phyloP scores from a whole-genome alignment of 768 basidiomycete genomes.

The Leucocoprinus leucothites region DNA sequence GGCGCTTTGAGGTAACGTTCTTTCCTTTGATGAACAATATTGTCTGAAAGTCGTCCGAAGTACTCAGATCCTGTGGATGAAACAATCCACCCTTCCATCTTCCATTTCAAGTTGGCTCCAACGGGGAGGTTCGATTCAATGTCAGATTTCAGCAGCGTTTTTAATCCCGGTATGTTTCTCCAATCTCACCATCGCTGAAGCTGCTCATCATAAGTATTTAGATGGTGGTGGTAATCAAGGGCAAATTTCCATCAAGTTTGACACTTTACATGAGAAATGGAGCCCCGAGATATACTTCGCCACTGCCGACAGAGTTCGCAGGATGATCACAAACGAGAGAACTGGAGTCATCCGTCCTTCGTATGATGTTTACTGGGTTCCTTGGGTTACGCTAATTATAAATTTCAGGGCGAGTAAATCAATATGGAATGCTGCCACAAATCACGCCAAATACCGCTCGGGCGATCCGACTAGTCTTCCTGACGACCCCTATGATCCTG shows the following conservation, averaged over 20 bases:
- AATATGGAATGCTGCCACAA: neutral
- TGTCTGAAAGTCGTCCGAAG: neutral
- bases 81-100: neutral
- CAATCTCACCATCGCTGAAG: neutral
- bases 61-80: neutral
- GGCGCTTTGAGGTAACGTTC: neutral
- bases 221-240: neutral
- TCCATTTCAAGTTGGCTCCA: neutral
- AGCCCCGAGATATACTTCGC: neutral
- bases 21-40: neutral
- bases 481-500: too few species aligned
- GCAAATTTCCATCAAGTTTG: neutral
- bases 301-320: neutral
- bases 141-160: conserved; percentile 1
- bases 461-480: neutral
- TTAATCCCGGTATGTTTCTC: neutral
- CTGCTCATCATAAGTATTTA: neutral
- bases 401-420: neutral
- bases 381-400: neutral
- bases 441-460: neutral
- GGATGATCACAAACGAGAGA: neutral
- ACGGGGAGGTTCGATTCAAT: neutral
- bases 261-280: neutral
- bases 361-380: neutral
- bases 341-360: neutral